These are phyloP conservation scores for Phragmites australis DNA, from an alignment of 176 grass and related monocot genomes.

Conservation along the genomic window DNA sequence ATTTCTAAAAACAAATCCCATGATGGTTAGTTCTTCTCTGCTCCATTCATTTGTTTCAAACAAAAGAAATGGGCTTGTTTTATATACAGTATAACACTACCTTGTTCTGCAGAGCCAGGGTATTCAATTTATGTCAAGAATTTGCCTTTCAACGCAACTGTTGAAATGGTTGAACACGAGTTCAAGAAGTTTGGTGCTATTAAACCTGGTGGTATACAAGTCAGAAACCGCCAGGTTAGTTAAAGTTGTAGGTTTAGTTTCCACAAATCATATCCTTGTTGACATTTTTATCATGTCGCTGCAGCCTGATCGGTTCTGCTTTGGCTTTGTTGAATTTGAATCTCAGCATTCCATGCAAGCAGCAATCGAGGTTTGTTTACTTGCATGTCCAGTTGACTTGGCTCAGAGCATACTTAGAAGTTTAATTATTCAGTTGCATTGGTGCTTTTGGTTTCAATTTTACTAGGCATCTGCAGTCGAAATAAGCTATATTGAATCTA, in stretches of 20 bases:
- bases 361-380: constrained; percentile 67
- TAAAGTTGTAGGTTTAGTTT: constrained; percentile 4
- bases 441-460: neutral
- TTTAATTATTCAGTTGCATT: neutral
- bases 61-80: neutral
- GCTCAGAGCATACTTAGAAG: neutral
- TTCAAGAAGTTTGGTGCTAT: constrained; percentile 83
- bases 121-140: constrained; percentile 82
- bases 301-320: constrained; percentile 63
- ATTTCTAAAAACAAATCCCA: neutral
- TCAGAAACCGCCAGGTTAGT: constrained; percentile 72
- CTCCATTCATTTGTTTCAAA: neutral
- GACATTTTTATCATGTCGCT: constrained; percentile 34
- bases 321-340: constrained; percentile 88
- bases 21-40: constrained; percentile 41
- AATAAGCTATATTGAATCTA: neutral
- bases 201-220: constrained; percentile 82
- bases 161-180: constrained; percentile 59
- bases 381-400: neutral
- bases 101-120: constrained; percentile 47
- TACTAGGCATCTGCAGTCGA: neutral
- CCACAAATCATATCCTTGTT: neutral
- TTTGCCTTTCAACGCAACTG: constrained; percentile 64
- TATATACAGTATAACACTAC: neutral
- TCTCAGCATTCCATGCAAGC: constrained; percentile 62